Conservation (phyloP, 768 basidiomycete species). For the Coprinopsis marcescibilis region DNA sequence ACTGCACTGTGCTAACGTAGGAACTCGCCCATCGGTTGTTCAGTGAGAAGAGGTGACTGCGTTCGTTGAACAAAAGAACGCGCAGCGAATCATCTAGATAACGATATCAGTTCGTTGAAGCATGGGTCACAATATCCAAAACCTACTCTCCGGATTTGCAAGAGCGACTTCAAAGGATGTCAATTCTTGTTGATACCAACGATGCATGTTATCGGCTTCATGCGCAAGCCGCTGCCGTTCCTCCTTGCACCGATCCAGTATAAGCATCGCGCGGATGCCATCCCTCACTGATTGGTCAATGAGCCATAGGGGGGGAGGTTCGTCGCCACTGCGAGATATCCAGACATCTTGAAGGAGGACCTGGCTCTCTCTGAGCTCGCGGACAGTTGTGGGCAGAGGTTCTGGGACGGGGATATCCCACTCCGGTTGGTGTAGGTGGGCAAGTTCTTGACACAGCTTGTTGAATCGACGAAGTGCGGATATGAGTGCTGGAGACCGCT, state of each 20-base stretch:
- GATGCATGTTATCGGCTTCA: conserved; percentile 1
- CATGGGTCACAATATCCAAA: no score
- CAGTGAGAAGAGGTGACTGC: no score
- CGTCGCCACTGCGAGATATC: conserved; percentile 7
- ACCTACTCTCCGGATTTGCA: background rate
- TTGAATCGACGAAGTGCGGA: conserved; percentile 20
- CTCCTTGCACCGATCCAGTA: background rate
- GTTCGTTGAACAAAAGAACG: background rate
- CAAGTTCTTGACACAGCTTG: conserved; percentile 19
- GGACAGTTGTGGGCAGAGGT: conserved; percentile 25
- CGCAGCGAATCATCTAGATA: background rate
- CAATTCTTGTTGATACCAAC: background rate
- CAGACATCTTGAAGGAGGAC: conserved; percentile 34
- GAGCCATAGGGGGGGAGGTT: background rate
- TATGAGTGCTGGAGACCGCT: conserved; percentile 24
- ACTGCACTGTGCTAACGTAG: no score
- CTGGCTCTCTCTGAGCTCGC: conserved; percentile 17
- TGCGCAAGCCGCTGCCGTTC: background rate
- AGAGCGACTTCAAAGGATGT: background rate
- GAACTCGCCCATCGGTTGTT: no score
- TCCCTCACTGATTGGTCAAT: background rate
- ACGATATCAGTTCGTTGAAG: background rate
- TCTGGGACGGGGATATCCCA: conserved; percentile 27
- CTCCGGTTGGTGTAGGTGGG: conserved; percentile 12
- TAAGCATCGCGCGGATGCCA: background rate